Evolutionary conservation across 2,329 filamentous ascomycete species (phyloP), one percentile per base, ranked within the genome.

Genomic region (Calonectria pauciramosa): DNA sequence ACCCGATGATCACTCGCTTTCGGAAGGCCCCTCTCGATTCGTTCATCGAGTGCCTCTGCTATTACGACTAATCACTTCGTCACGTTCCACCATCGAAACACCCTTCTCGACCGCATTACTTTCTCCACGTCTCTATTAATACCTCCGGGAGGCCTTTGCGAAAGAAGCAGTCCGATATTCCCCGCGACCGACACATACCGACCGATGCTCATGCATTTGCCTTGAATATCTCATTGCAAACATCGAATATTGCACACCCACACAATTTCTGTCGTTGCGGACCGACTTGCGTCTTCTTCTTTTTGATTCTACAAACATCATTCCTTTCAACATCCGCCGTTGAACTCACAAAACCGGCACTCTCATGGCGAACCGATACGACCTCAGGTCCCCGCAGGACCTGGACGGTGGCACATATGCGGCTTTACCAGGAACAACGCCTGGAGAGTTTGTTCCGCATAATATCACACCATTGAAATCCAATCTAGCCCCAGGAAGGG

Each of bases 381-480:
- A 82, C 30, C 56, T 82, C 70, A 76, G 81, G 71, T 82, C 82
- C 32, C 77, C 80, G 32, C 74, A 79, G 65, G 83, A 82, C 63
- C 75, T 79, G 16, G 80, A 82, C 38, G 72, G 77, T 11, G 80
- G 59, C 70, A 71, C 79, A 16, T 86, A 85, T 72, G 81, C 82
- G 30, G 65, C 80, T 4, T 75, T 86, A 67, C 85, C 85, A 9
- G 84, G 84, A 59, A 83, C 84, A 3, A 76, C 75, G 18, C 74
- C 77, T 44, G 78, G 75, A 8, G 79, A 74, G 11, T 82, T 83
- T 68, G 80, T 85, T 14, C 70, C 77, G 23, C 78, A 82, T 54
- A 84, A 86, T 52, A 77, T 78, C 68, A 84, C 84, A 13, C 74
- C 80, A 0, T 77, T 85, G 74, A 85, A 86, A 74, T 79, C 78